Evolutionary conservation across 2,329 filamentous ascomycete species (phyloP).

Genomic region (Helicocarpus griseus): DNA sequence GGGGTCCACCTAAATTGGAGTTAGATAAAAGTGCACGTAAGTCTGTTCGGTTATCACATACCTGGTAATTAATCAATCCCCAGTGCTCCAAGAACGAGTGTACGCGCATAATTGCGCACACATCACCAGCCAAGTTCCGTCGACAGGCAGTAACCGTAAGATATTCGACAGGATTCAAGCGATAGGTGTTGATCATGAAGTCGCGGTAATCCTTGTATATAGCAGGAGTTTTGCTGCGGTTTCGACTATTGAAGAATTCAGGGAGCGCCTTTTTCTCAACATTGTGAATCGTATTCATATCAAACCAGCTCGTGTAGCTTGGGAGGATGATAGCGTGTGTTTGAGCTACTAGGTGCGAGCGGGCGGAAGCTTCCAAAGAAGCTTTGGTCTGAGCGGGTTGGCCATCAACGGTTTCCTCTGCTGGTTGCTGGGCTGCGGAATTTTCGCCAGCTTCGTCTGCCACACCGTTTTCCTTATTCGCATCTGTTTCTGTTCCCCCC

Average conservation of each 20-base stretch:
- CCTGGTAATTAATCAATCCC: constrained; percentile 98
- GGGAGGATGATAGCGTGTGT: constrained; percentile 93
- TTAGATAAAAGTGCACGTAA: constrained; percentile 2
- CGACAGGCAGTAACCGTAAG: constrained; percentile 93
- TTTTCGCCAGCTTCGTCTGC: constrained; percentile 30
- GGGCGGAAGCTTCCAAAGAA: constrained; percentile 71
- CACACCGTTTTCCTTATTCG: constrained; percentile 36
- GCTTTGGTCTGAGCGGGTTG: constrained; percentile 62
- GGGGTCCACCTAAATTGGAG: constrained; percentile 67
- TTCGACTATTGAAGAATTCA: constrained; percentile 97
- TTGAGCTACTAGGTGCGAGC: constrained; percentile 84
- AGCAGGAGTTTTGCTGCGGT: constrained; percentile 92
- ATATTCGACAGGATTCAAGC: constrained; percentile 90
- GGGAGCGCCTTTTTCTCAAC: constrained; percentile 91
- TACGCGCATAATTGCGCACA: constrained; percentile 98
- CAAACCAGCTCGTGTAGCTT: constrained; percentile 98
- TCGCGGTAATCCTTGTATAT: constrained; percentile 99
- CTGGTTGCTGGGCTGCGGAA: constrained; percentile 29
- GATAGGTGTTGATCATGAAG: constrained; percentile 99
- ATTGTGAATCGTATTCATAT: constrained; percentile 85
- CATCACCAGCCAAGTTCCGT: constrained; percentile 89
- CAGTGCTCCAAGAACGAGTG: constrained; percentile 97
- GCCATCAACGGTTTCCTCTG: constrained; percentile 42
- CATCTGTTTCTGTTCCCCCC: constrained; percentile 50
- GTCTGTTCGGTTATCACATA: constrained; percentile 36